Base-by-base conservation (phyloP, 148 eudicot species). In the Agrostemma githago region DNA sequence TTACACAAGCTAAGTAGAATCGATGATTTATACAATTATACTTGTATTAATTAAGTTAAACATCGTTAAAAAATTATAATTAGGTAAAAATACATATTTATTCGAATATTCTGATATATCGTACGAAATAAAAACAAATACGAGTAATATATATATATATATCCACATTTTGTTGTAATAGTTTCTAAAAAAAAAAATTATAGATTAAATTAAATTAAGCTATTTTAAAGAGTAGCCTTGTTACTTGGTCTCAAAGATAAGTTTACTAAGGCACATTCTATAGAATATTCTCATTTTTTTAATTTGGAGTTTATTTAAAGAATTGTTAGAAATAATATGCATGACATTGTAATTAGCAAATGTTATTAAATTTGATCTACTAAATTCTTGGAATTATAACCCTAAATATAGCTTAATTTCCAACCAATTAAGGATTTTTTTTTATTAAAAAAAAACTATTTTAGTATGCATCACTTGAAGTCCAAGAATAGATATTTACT, bases 181-280 rank as follows among this genome's bases (percentile, higher is more conserved):
- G 34, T 26, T 26, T 26, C 34, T 26, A 26, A 26, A 0, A 26
- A 26, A 26, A 26, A 0, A 0, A 0, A 0, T 26, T 26, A 26
- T 26, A 26, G 34, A 26, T 26, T 51, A 11, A 3, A 10, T 3
- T 10, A 48, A 2, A 51, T 51, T 51, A 51, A 7, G 41, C 72
- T 69, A 69, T 69, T 46, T 69, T 51, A 48, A 48, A 48, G 60
- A 1, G 58, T 21, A 17, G 11, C 19, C 12, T 43, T 42, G 12
- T 70, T 70, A 34, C 60, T 14, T 51, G 60, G 54, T 70, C 72
- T 51, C 42, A 70, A 70, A 70, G 41, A 51, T 70, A 70, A 61
- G 72, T 70, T 70, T 11, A 70, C 1, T 12, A 16, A 70, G 41
- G 61, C 34, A 70, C 72, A 70, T 68, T 39, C 34, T 46, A 51